Base-by-base conservation (phyloP, 148 eudicot species). In the Chenopodium album region DNA sequence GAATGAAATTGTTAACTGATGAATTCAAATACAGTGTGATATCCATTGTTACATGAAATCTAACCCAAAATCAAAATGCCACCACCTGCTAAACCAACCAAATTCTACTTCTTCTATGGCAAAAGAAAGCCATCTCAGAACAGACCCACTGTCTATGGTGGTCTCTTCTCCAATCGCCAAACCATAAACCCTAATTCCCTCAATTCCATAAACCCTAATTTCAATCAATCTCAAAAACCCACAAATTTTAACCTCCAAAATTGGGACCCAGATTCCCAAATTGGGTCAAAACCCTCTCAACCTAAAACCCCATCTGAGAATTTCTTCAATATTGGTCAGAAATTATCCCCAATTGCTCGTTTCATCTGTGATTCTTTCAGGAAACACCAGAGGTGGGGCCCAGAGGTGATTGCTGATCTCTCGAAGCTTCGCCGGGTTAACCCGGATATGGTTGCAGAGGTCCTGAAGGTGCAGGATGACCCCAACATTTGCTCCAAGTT, bases 101-200 rank as follows among this genome's bases (percentile, higher is more conserved):
- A 90, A 68, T 82, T 84, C 62, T 87, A 95, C 93, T 92, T 93
- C 89, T 92, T 82, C 86, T 88, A 85, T 78, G 94, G 94, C 89
- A 94, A 90, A 91, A 88, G 97, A 20, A 90, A 90, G 9, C 93
- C 98, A 47, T 86, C 94, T 54, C 94, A 85, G 41, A 90, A 91
- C 86, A 84, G 92, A 64, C 98, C 98, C 84, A 93, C 91, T 70
- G 96, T 93, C 70, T 86, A 77, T 77, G 98, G 98, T 23, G 98
- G 96, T 69, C 86, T 88, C 50, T 93, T 95, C 90, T 84, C 97
- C 88, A 95, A 92, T 81, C 98, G 98, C 82, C 88, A 79, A 72
- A 86, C 91, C 78, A 32, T 80, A 69, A 87, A 88, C 88, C 90
- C 91, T 70, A 50, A 75, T 20, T 44, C 29, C 28, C 26, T 17